These are phyloP conservation scores for Cyberlindnera bimundalis DNA, from an alignment of 805 yeast genomes.

Conservation along the genomic window DNA sequence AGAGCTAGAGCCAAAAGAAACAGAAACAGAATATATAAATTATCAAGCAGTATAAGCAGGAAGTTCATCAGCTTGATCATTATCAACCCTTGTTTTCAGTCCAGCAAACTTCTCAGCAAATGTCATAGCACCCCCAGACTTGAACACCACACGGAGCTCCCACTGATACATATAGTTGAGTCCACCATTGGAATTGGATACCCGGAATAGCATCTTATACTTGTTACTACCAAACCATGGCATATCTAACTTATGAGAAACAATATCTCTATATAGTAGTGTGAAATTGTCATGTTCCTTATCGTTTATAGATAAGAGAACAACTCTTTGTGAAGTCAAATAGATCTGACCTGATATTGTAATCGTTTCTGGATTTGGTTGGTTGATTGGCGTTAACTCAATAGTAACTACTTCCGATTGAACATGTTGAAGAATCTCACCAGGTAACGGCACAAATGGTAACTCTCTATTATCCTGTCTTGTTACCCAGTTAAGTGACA, in stretches of 20 bases:
- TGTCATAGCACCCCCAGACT: constrained; percentile 45
- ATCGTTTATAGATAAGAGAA: constrained; percentile 27
- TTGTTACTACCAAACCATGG: constrained; percentile 56
- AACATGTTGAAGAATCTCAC: constrained; percentile 20
- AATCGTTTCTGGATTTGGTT: constrained; percentile 23
- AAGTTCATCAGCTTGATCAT: constrained; percentile 41
- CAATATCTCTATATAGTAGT: constrained; percentile 32
- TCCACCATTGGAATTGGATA: constrained; percentile 31
- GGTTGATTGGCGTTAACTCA: constrained; percentile 21
- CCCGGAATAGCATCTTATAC: constrained; percentile 41
- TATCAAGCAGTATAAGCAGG: constrained; percentile 35
- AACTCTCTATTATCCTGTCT: constrained; percentile 11
- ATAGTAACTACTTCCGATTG: constrained; percentile 17
- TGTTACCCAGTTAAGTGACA: constrained; percentile 33
- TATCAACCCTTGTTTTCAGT: constrained; percentile 35
- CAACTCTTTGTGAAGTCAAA: constrained; percentile 40
- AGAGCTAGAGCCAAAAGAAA: no score
- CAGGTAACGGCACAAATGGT: constrained; percentile 29
- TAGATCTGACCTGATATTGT: constrained; percentile 35
- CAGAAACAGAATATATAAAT: no score
- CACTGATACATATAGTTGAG: constrained; percentile 37
- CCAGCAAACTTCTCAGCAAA: constrained; percentile 36
- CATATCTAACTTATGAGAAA: constrained; percentile 37
- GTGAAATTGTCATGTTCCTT: constrained; percentile 35
- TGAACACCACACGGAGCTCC: constrained; percentile 37